Evolutionary conservation across 192 early-diverging fungal genomes (phyloP), one percentile per base, ranked within the genome.

Genomic region (Coemansia guatemalensis): DNA sequence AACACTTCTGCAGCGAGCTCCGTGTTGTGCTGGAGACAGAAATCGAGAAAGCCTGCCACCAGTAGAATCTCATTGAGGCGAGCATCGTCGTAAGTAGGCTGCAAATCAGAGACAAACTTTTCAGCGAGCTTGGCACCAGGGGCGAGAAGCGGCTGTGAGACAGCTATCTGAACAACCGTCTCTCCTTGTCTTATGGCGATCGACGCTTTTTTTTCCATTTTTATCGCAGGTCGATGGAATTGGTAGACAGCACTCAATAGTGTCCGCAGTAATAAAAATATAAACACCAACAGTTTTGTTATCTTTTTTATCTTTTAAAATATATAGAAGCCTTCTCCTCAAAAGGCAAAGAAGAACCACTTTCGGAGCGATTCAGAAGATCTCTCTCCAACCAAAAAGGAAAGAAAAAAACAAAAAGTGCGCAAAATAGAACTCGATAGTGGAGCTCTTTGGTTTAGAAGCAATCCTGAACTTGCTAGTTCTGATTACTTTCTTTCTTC

Each of bases 1-100:
- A 53, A 62, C 8, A 25, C 33, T 32, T 18, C 50, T 2, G 8
- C 30, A 24, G 60, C 60, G 8, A 51, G 33, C 7, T 62, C 49
- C 9, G 0, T n/a, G 49, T 50, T 53, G 35, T 50, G 57, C 35
- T 58, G 48, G 9, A 27, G 27, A 33, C 55, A 52, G 24, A 55
- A 71, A 14, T 54, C 57, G 33, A 65, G 57, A 54, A 71, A 71
- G 17, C 26, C 48, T 12, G 69, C 41, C 25, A 56, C 39, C 26
- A 53, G 14, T 1, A 64, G 25, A 14, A 59, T 27, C 12, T 57
- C 55, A 12, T 52, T 35, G 29, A 51, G 33, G 22, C 14, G 27
- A 23, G 27, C 8, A 12, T 49, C 9, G 26, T 23, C 26, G 51
- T 23, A 23, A 27, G 22, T 12, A 18, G 21, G 26, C 9, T 25